Conservation (phyloP, 2,329 filamentous ascomycete genomes). For the Plenodomus tracheiphilus region DNA sequence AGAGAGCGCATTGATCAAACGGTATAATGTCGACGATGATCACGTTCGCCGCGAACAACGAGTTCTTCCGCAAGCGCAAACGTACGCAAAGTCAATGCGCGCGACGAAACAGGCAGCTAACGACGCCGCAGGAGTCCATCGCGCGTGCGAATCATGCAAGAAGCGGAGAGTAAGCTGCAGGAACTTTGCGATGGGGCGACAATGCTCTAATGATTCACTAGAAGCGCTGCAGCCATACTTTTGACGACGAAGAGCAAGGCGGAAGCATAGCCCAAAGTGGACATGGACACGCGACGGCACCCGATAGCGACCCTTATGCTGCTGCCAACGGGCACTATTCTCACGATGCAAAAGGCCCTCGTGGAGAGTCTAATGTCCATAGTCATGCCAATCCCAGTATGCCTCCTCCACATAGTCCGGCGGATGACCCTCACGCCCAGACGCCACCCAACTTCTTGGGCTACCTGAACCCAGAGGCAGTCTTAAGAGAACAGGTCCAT, state of each 20-base stretch:
- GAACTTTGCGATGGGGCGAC: no score
- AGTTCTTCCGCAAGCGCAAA: conserved; percentile 50
- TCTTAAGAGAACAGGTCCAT: conserved; percentile 48
- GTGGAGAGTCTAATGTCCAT: conserved; percentile 28
- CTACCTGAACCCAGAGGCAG: conserved; percentile 53
- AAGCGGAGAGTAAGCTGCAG: no score
- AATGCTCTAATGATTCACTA: no score
- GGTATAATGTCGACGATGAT: conserved; percentile 48
- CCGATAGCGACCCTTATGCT: conserved; percentile 32
- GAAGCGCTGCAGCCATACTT: conserved; percentile 50
- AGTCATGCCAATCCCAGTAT: conserved; percentile 33
- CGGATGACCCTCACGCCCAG: conserved; percentile 31
- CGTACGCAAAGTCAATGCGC: conserved; percentile 32
- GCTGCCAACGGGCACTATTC: conserved; percentile 24
- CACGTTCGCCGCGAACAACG: conserved; percentile 51
- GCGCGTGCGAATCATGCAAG: conserved; percentile 51
- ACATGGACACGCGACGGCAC: conserved; percentile 17
- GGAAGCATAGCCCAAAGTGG: conserved; percentile 45
- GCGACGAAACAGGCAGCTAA: conserved; percentile 26
- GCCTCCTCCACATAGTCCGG: conserved; percentile 38
- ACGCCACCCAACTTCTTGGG: conserved; percentile 50
- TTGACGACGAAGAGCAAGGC: conserved; percentile 39
- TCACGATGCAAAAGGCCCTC: conserved; percentile 28
- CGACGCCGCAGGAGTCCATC: conserved; percentile 40
- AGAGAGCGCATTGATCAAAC: background rate